A percentile compares a stretch with the other conserved stretches of the same genome.
Evolutionary conservation across 208 protist genomes (phyloP).

Genomic region (Crithidia expoeki): DNA sequence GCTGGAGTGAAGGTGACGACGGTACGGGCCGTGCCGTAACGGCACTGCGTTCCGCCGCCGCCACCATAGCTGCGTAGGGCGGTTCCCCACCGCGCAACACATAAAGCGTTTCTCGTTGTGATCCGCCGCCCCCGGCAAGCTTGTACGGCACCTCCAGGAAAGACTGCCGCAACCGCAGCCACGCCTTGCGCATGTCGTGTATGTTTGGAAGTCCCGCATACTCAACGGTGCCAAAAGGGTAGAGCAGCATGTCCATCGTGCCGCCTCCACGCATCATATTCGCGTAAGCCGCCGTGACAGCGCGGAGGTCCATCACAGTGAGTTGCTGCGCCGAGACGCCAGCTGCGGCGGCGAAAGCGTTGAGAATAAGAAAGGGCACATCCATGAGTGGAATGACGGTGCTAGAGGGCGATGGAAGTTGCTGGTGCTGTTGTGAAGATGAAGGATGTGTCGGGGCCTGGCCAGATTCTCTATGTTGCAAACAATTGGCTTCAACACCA

Average conservation of each 20-base stretch:
- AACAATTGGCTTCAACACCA: too few relatives aligned
- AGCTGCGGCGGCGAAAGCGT: constrained; percentile 29
- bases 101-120: constrained; percentile 12
- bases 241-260: constrained; percentile 33
- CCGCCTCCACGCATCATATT: constrained; percentile 51
- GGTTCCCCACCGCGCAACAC: constrained; percentile 23
- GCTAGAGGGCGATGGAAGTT: neutral
- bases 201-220: constrained; percentile 55
- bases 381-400: constrained; percentile 14
- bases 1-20: neutral
- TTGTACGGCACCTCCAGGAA: constrained; percentile 33
- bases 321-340: constrained; percentile 26
- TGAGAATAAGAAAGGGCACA: constrained; percentile 17
- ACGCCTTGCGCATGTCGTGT: constrained; percentile 41
- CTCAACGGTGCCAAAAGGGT: constrained; percentile 37
- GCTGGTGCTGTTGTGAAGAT: neutral
- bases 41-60: constrained; percentile 15
- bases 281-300: constrained; percentile 27
- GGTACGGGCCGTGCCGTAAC: constrained; percentile 1
- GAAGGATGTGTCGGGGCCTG: neutral
- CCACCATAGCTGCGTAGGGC: constrained; percentile 35
- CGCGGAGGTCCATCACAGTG: constrained; percentile 50
- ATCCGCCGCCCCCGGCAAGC: constrained; percentile 6
- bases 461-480: too few relatives aligned
- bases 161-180: constrained; percentile 30